Conservation (phyloP, 176 grass and related monocot genomes). For the Oryza brachyantha region DNA sequence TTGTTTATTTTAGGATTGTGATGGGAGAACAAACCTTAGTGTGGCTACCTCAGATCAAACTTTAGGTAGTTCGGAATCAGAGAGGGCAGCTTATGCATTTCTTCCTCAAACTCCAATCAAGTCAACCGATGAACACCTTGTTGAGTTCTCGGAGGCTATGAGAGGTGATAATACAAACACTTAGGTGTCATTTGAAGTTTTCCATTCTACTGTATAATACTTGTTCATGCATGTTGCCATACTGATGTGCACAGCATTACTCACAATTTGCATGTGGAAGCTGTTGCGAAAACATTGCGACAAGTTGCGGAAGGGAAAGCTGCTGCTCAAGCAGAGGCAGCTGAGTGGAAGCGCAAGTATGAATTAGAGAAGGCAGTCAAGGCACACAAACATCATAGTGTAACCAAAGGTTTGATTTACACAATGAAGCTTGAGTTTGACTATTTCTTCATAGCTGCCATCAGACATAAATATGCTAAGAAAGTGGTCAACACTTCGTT, state of each 20-base stretch:
- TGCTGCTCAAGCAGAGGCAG: conserved; percentile 76
- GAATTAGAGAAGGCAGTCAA: conserved; percentile 70
- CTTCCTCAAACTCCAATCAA: conserved; percentile 67
- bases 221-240: conserved; percentile 5
- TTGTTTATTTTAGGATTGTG: conserved; percentile 45
- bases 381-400: conserved; percentile 41
- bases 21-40: conserved; percentile 38
- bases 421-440: neutral
- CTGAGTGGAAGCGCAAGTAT: conserved; percentile 92
- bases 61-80: conserved; percentile 41
- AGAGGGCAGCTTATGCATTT: conserved; percentile 55
- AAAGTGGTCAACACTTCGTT: neutral
- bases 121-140: conserved; percentile 79
- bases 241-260: conserved; percentile 24
- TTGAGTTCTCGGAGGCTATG: conserved; percentile 89
- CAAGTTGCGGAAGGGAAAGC: conserved; percentile 88
- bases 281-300: conserved; percentile 83
- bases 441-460: conserved; percentile 13
- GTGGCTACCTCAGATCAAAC: conserved; percentile 25
- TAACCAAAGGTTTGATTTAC: conserved; percentile 52
- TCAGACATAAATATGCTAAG: conserved; percentile 10
- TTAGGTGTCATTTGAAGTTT: neutral
- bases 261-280: conserved; percentile 48
- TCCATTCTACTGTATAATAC: neutral
- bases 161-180: conserved; percentile 58